Evolutionary conservation across 306 rosid species (phyloP), one percentile per base, ranked within the genome.

Genomic region (Trifolium pratense): DNA sequence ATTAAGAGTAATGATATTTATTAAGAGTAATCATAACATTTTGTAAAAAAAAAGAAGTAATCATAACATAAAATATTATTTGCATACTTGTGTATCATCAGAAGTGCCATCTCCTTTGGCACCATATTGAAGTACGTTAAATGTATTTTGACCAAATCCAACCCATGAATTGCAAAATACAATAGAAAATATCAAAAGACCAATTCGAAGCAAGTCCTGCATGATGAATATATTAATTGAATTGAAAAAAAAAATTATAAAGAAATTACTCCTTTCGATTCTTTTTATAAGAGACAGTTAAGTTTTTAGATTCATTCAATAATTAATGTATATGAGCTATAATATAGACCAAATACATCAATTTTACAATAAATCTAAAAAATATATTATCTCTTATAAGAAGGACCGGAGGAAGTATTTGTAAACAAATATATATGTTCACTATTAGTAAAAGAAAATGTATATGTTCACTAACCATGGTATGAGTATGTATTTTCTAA

Each of bases 31-130:
- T 21, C 25, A 21, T 21, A 21, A 21, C 25, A 21, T 21, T 21
- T 21, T 21, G 43, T 23, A 1, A 1, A 23, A 14, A 23, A 55
- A 3, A 1, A 21, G 5, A 23, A 25, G 0, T 5, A 1, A 57
- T 13, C n/a, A n/a, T n/a, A 6, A 58, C 4, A 52, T 20, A 13
- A 32, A 16, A 16, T 5, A 18, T 5, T 5, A 25, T 63, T 1
- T 16, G 13, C 18, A 21, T 65, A 80, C 80, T 8, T 43, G 48
- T 42, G 82, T 48, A 71, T 81, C 86, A 62, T 84, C 84, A 3
- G 75, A 45, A 5, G 0, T 17, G 9, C 76, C 85, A 78, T 84
- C 77, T 66, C 84, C 88, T 66, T 5, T 36, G 21, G 86, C 86
- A 67, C 84, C 86, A 67, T 32, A 81, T 3, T 68, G 18, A 57